Evolutionary conservation across 352 stramenopile genomes (phyloP), one percentile per base, ranked within the genome.

Genomic region (Pythium sp.): DNA sequence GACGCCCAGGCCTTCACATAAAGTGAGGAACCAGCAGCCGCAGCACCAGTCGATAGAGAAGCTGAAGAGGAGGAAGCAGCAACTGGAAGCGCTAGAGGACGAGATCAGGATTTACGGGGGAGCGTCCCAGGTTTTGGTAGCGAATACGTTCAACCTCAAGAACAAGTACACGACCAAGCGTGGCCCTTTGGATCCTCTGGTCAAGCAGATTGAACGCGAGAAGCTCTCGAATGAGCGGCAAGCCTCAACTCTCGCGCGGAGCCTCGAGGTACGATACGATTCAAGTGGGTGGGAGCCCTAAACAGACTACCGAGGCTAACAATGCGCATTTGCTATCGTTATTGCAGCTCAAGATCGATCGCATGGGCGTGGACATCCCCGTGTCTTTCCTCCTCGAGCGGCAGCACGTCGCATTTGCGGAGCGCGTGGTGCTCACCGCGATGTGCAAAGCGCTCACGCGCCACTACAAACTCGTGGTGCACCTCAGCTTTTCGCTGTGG

Each of bases 341-440:
- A 43, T 59, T 60, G 9, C 53, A 68, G 62, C 8, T 49, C 28
- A 68, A 68, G 28, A 56, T 68, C 11, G 63, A 64, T n/a, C 36
- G 63, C 26, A 43, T 68, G 49, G 63, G 51, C 9, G 14, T 46
- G 15, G 12, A n/a, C n/a, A 64, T 79, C n/a, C 70, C 73, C 8
- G 20, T 79, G n/a, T 6, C 55, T 51, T 79, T 79, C 58, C 36
- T 79, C n/a, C 28, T 69, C 26, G 67, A 70, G 24, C 60, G 26
- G 4, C 47, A 72, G 6, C 69, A 72, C n/a, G 36, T 67, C 22
- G 73, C 61, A 15, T 69, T 76, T 20, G 70, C 67, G 1, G 26
- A 76, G 61, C 73, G 73, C 22, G 54, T 70, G 5, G 36, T 74
- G 63, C 51, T 79, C 30, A 66, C 56, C 5, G 34, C 38, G 2